Conservation (phyloP, 1,284 basidiomycete species). For the Cutaneotrichosporon cutaneum region DNA sequence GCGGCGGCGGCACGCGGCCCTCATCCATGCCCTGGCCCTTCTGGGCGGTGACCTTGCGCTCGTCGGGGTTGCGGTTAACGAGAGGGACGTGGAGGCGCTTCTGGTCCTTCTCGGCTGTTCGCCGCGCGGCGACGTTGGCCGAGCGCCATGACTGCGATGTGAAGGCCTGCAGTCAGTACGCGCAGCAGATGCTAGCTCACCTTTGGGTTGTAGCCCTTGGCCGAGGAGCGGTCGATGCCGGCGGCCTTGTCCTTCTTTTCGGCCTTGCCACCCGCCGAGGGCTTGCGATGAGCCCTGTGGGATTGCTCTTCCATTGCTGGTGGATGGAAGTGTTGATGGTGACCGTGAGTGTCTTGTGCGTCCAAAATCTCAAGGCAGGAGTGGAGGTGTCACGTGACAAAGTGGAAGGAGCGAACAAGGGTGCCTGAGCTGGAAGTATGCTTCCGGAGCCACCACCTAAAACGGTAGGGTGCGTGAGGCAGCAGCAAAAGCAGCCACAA, state of each 20-base stretch:
- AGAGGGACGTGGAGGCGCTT: slow-evolving; percentile 93
- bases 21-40: slow-evolving; percentile 52
- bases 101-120: slow-evolving; percentile 92
- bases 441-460: not conserved
- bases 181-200: too few species aligned
- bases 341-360: not conserved
- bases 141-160: slow-evolving; percentile 84
- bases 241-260: slow-evolving; percentile 70
- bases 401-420: not conserved
- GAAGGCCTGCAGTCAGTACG: slow-evolving; percentile 65
- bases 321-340: not conserved
- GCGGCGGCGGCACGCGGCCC: slow-evolving; percentile 67
- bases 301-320: slow-evolving; percentile 45
- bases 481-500: too few species aligned
- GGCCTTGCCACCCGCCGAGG: slow-evolving; percentile 69
- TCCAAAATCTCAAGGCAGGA: slow-evolving; percentile 10
- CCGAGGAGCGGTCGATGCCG: slow-evolving; percentile 60
- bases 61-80: slow-evolving; percentile 88
- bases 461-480: not conserved
- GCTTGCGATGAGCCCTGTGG: slow-evolving; percentile 73
- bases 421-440: not conserved
- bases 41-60: slow-evolving; percentile 55
- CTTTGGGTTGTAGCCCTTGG: slow-evolving; percentile 85
- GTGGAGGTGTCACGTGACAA: not conserved
- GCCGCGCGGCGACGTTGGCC: slow-evolving; percentile 82